A percentile compares a stretch with the other conserved stretches of the same genome.
Evolutionary conservation across 176 grass and related monocot species (phyloP).

Genomic region (Aechmea fasciata): DNA sequence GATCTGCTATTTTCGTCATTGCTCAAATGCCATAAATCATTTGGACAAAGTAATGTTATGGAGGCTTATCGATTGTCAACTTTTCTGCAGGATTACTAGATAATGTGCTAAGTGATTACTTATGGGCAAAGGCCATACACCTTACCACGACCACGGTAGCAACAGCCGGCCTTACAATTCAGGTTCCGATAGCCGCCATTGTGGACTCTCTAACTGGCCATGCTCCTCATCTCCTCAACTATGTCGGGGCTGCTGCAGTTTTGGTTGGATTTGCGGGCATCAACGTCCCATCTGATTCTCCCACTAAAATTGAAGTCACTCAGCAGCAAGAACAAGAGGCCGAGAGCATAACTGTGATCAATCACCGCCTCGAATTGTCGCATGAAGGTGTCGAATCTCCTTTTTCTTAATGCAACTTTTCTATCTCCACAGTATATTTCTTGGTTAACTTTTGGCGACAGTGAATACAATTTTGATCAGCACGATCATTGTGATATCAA

Average conservation of each 20-base stretch:
- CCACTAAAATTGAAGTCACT: not conserved
- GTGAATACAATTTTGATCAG: not conserved
- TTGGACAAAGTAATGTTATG: no score
- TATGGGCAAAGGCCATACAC: slow-evolving; percentile 87
- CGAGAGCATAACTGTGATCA: slow-evolving; percentile 16
- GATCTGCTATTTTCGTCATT: no score
- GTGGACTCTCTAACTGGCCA: slow-evolving; percentile 69
- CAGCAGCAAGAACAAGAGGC: slow-evolving; percentile 9
- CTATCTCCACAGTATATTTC: not conserved
- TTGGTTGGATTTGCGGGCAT: slow-evolving; percentile 84
- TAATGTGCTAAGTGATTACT: slow-evolving; percentile 90
- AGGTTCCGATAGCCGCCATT: slow-evolving; percentile 88
- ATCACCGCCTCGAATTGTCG: slow-evolving; percentile 29
- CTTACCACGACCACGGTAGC: slow-evolving; percentile 96
- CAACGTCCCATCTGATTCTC: slow-evolving; percentile 45
- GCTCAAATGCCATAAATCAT: no score
- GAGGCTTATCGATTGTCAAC: not conserved
- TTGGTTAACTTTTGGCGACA: not conserved
- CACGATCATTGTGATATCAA: no score
- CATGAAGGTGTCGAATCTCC: slow-evolving; percentile 12
- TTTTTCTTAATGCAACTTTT: slow-evolving; percentile 8
- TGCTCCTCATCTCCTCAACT: slow-evolving; percentile 60
- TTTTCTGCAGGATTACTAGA: slow-evolving; percentile 72
- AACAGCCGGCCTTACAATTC: slow-evolving; percentile 83
- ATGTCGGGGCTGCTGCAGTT: slow-evolving; percentile 64